Evolutionary conservation across 2,329 filamentous ascomycete species (phyloP).

Genomic region (Biscogniauxia mediterranea): DNA sequence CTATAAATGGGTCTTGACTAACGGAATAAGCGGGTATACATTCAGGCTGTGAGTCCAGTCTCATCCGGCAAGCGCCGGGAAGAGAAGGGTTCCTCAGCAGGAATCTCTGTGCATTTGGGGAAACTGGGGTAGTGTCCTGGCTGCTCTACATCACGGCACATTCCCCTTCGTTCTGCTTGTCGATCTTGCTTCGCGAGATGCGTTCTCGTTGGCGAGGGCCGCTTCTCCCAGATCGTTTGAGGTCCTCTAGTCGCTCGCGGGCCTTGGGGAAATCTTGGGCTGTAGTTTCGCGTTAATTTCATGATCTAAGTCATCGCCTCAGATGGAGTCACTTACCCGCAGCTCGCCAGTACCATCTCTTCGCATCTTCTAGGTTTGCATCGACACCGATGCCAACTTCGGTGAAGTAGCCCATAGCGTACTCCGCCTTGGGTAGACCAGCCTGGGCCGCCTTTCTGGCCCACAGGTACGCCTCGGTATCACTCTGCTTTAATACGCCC

Average conservation of each 20-base stretch:
- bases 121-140: slow-evolving; percentile 12
- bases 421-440: slow-evolving; percentile 89
- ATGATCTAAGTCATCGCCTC: background rate
- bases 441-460: slow-evolving; percentile 88
- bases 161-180: slow-evolving; percentile 83
- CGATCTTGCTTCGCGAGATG: slow-evolving; percentile 77
- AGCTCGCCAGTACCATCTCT: slow-evolving; percentile 96
- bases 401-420: slow-evolving; percentile 97
- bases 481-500: slow-evolving; percentile 83
- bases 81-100: background rate
- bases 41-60: background rate
- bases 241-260: slow-evolving; percentile 85
- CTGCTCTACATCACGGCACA: slow-evolving; percentile 72
- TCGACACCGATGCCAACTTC: slow-evolving; percentile 90
- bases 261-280: slow-evolving; percentile 95
- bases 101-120: background rate
- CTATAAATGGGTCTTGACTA: background rate
- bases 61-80: background rate
- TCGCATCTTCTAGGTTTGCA: slow-evolving; percentile 88
- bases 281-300: slow-evolving; percentile 41
- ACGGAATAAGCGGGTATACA: background rate
- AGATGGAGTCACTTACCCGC: slow-evolving; percentile 67
- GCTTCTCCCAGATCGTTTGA: slow-evolving; percentile 76
- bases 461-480: slow-evolving; percentile 97
- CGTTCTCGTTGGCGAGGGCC: slow-evolving; percentile 72